Evolutionary conservation across 345 rosid genomes (phyloP).

Genomic region (thale cress (Arabidopsis thaliana)): DNA sequence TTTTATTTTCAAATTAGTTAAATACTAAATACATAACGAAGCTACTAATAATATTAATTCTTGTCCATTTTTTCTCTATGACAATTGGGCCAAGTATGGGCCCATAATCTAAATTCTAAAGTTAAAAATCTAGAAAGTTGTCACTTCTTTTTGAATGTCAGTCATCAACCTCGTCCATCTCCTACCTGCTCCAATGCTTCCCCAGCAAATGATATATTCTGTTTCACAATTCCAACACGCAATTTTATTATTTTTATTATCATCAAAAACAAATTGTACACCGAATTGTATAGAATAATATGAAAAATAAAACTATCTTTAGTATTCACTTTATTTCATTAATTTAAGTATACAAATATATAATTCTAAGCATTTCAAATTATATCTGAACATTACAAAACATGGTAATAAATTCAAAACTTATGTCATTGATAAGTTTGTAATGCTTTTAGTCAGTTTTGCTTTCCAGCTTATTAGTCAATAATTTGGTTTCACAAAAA

Average conservation of each 20-base stretch:
- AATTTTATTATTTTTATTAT: slow-evolving; percentile 2
- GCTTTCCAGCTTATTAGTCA: slow-evolving; percentile 22
- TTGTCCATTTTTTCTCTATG: slow-evolving; percentile 19
- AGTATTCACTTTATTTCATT: no score
- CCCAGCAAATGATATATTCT: slow-evolving; percentile 46
- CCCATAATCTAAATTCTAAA: slow-evolving; percentile 37
- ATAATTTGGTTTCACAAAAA: slow-evolving; percentile 15
- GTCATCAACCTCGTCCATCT: slow-evolving; percentile 42
- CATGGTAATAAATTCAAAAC: not conserved
- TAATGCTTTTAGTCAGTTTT: slow-evolving; percentile 5
- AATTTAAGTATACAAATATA: not conserved
- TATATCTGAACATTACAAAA: not conserved
- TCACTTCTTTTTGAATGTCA: slow-evolving; percentile 38
- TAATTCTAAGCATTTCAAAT: not conserved
- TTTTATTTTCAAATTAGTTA: slow-evolving; percentile 21
- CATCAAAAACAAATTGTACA: not conserved
- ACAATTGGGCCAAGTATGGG: slow-evolving; percentile 42
- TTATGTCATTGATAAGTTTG: not conserved
- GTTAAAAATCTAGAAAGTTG: slow-evolving; percentile 35
- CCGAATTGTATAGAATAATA: not conserved
- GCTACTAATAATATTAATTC: slow-evolving; percentile 1
- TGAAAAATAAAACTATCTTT: not conserved
- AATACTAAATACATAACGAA: slow-evolving; percentile 37
- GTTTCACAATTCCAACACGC: slow-evolving; percentile 40
- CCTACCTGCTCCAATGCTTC: slow-evolving; percentile 48